Evolutionary conservation across 352 stramenopile species (phyloP), one percentile per base, ranked within the genome.

Genomic region (Globisporangium alternatum): DNA sequence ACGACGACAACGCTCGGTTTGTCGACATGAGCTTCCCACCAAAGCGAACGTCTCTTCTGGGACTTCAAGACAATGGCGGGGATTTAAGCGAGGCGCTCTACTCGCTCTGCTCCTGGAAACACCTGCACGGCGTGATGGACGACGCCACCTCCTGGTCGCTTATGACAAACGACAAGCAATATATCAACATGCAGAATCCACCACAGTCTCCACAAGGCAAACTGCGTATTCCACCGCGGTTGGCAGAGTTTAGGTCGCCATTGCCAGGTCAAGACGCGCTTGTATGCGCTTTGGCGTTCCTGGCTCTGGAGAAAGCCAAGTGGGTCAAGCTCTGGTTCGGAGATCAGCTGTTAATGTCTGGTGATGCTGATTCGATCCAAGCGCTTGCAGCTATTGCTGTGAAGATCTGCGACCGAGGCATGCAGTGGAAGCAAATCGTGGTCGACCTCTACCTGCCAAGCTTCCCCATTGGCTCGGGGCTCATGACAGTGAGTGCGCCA

Each of bases 381-480:
- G n/a, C 65, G n/a, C 10, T 62, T 28, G 12, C 25, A 9, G 51
- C 44, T 3, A 51, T 77, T 12, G 28, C 63, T 15, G 66, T 81
- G 25, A 52, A 48, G 0, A 31, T 86, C 17, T 86, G 70, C 47
- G 52, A 68, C 31, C 44, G 56, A 8, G 75, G 72, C 25, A 37
- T 72, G 31, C 66, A 54, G 4, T 81, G 77, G 77, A 64, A 62
- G 47, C 33, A 73, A 0, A 21, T 88, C 1, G 49, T 88, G 21
- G 37, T 87, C 25, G 81, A 90, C 47, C 44, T 86, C 17, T 83
- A 78, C 39, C 39, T 78, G 1, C 81, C 79, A 44, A 56, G 63
- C 0, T 76, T 90, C 37, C 63, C 72, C 15, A 47, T 80, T 33
- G 69, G 72, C 41, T 55, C 44, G 45, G 74, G 78, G 4, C 28